phyloP scores from a whole-genome alignment of 1,284 basidiomycete genomes.

The Leccinum griseonigrum region DNA sequence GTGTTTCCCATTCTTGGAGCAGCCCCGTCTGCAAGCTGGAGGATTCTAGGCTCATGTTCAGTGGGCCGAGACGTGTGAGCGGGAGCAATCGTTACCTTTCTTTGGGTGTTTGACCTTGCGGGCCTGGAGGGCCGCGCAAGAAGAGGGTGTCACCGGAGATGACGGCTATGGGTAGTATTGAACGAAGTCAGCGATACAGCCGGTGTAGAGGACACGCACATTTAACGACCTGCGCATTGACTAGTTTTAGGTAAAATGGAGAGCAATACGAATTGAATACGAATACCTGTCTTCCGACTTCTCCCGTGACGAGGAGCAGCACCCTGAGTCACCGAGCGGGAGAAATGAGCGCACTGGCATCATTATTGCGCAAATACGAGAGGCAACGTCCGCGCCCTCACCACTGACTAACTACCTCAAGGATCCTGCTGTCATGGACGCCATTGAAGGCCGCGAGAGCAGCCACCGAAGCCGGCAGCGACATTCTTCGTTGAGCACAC shows the following conservation, averaged over 20 bases:
- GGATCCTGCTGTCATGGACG: constrained; percentile 29
- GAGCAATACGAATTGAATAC: background rate
- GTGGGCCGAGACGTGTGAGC: background rate
- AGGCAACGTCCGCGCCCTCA: constrained; percentile 34
- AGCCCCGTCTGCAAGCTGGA: constrained; percentile 82
- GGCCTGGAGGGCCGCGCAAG: constrained; percentile 71
- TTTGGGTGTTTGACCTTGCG: constrained; percentile 83
- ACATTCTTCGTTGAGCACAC: constrained; percentile 26
- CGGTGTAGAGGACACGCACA: constrained; percentile 41
- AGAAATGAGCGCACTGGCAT: constrained; percentile 23
- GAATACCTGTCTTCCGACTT: constrained; percentile 21
- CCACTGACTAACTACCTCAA: constrained; percentile 31
- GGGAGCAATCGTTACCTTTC: constrained; percentile 61
- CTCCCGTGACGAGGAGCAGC: background rate
- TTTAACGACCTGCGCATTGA: constrained; percentile 59
- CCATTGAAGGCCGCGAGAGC: constrained; percentile 23
- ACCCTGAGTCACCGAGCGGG: constrained; percentile 10
- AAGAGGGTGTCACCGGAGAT: constrained; percentile 88
- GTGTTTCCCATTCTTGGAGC: constrained; percentile 82
- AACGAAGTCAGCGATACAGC: constrained; percentile 10
- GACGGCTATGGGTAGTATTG: constrained; percentile 54
- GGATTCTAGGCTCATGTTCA: constrained; percentile 51
- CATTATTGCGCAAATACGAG: constrained; percentile 32
- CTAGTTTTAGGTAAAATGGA: background rate
- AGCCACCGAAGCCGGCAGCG: constrained; percentile 18